Base-by-base conservation (phyloP, 2,329 filamentous ascomycete genomes). In the Xylaria sp. region DNA sequence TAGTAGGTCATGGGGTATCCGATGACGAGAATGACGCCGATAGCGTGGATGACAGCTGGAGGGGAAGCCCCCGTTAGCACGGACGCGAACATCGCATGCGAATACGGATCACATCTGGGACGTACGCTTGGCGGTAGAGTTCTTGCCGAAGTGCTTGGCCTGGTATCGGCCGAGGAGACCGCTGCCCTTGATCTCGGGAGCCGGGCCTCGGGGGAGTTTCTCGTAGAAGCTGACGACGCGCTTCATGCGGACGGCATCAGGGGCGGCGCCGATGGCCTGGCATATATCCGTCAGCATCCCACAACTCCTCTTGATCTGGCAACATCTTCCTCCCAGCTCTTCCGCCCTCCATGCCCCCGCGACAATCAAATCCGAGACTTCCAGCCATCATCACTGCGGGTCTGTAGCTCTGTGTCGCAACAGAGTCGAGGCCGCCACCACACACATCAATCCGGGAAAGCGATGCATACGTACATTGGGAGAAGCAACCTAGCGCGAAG, bases 1-100 rank as follows among this genome's bases (percentile, higher is more conserved):
- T 99, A 97, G 88, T 99, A 99, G 82, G 96, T 92, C 81, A 97
- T 91, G 69, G 89, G 90, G 78, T 99, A 99, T 70, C 94, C 93
- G 66, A 97, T 73, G 64, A 85, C 77, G 63, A 96, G 78, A 60
- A 99, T 79, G 72, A 85, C 81, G 66, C 83, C 87, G 69, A 99
- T 88, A 68, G 86, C 82, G 77, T 99, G 94, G 69, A 96, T 82
- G 71, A 99, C 85, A 63, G 94, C 94, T 99, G 68, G 29, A 6
- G 29, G 24, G 11, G 24, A 5, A 34, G 29, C 4, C 4, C 29
- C 29, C 29, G 9, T 34, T 45, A 56, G 50, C 21, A 17, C 34
- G 44, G 17, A 45, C 29, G 38, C 13, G 59, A n/a, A 72, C 50
- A 71, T 66, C 60, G 45, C 19, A 17, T 20, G 46, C 19, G 45